These are phyloP conservation scores for Solanum sitiens DNA, from an alignment of 257 asterid genomes.

Conservation along the genomic window DNA sequence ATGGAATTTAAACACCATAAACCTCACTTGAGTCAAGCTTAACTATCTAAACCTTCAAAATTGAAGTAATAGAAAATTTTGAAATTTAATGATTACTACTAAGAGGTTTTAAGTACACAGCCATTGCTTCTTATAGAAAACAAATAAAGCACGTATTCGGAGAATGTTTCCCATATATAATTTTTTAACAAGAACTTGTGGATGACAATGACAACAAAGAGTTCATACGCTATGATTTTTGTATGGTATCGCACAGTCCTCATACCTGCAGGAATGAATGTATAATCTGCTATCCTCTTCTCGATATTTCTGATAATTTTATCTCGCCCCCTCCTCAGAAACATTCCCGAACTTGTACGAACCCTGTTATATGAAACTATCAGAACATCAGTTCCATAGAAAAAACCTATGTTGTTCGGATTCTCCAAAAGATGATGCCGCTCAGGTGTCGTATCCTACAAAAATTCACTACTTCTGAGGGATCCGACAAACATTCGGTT, in stretches of 20 bases:
- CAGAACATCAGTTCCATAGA: background rate
- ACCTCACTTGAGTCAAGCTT: background rate
- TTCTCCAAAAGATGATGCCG: background rate
- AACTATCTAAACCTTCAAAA: background rate
- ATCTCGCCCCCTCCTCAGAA: constrained; percentile 57
- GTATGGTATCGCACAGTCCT: background rate
- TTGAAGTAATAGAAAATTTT: background rate
- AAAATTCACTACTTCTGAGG: background rate
- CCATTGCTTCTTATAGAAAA: background rate
- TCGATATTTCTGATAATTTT: constrained; percentile 49
- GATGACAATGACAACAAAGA: background rate
- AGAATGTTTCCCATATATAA: background rate
- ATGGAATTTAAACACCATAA: background rate
- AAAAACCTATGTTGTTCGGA: background rate
- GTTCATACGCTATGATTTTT: background rate
- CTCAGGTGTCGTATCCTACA: background rate
- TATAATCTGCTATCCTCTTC: constrained; percentile 62
- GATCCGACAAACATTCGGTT: background rate
- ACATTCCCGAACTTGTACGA: constrained; percentile 80
- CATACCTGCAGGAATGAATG: constrained; percentile 68
- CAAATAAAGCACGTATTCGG: background rate
- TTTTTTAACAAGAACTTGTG: background rate
- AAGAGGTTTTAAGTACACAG: background rate
- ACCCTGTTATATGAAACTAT: constrained; percentile 37
- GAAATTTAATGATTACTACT: background rate